phyloP scores from a whole-genome alignment of 2,329 filamentous ascomycete species.

The Trichoderma atrobrunneum region DNA sequence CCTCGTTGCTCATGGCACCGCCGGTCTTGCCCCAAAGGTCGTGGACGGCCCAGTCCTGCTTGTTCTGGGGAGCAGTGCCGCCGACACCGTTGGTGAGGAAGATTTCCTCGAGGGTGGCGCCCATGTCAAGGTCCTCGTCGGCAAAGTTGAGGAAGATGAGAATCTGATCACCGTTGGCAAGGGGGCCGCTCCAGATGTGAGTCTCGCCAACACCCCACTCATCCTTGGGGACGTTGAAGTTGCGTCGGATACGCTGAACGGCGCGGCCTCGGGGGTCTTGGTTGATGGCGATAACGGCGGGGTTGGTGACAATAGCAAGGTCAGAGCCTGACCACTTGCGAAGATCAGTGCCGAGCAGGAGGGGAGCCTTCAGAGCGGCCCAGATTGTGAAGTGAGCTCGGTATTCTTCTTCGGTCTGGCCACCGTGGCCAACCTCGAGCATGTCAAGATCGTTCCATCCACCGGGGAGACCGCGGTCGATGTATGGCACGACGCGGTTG shows the following conservation, averaged over 20 bases:
- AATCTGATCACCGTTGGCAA: conserved; percentile 20
- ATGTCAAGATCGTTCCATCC: conserved; percentile 19
- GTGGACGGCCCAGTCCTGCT: conserved; percentile 14
- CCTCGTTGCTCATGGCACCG: conserved; percentile 10
- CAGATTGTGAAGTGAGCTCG: conserved; percentile 43
- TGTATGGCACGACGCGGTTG: conserved; percentile 13
- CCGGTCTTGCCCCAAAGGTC: conserved; percentile 19
- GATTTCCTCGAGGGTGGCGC: conserved; percentile 14
- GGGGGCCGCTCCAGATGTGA: conserved; percentile 31
- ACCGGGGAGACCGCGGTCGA: conserved; percentile 13
- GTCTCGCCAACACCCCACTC: conserved; percentile 26
- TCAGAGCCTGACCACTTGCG: conserved; percentile 25
- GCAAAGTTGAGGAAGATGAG: conserved; percentile 17
- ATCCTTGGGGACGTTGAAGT: conserved; percentile 26
- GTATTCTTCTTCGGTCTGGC: conserved; percentile 18
- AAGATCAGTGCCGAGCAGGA: conserved; percentile 42
- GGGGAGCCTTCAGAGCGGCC: conserved; percentile 44
- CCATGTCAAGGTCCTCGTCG: conserved; percentile 14
- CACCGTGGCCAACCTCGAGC: conserved; percentile 18
- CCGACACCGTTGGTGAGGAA: conserved; percentile 18
- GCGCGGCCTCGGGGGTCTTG: conserved; percentile 34
- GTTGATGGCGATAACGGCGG: conserved; percentile 31
- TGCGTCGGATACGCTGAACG: conserved; percentile 16
- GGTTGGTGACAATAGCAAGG: conserved; percentile 26
- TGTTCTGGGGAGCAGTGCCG: conserved; percentile 10